Conservation (phyloP, 78 protist species). For the Dictyostelium citrinum region DNA sequence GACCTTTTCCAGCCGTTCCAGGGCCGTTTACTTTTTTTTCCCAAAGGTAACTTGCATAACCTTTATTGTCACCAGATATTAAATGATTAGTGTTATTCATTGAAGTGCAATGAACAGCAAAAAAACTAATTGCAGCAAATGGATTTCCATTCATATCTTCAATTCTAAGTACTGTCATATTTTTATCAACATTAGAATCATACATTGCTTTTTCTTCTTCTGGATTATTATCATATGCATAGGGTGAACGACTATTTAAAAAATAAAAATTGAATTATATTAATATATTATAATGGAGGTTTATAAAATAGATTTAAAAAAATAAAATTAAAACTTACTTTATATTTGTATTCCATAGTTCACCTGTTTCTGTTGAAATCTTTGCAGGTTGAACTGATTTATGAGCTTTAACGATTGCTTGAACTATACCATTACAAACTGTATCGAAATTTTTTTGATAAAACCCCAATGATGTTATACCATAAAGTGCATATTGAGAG, state of each 20-base stretch:
- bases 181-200: slow-evolving; percentile 66
- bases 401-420: slow-evolving; percentile 81
- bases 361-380: slow-evolving; percentile 13
- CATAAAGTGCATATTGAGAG: slow-evolving; percentile 78
- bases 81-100: slow-evolving; percentile 85
- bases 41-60: slow-evolving; percentile 82
- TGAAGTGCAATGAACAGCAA: slow-evolving; percentile 85
- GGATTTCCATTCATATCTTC: slow-evolving; percentile 71
- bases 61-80: slow-evolving; percentile 89
- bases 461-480: slow-evolving; percentile 84
- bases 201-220: slow-evolving; percentile 82
- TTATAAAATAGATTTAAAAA: too few relatives aligned
- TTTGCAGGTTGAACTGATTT: slow-evolving; percentile 40
- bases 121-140: slow-evolving; percentile 72
- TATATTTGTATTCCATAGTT: slow-evolving; percentile 71
- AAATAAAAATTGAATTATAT: too few relatives aligned
- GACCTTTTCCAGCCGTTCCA: slow-evolving; percentile 58
- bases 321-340: too few relatives aligned
- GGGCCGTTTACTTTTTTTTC: slow-evolving; percentile 63
- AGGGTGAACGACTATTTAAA: slow-evolving; percentile 88
- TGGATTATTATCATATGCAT: slow-evolving; percentile 83
- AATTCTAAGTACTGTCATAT: slow-evolving; percentile 73
- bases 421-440: slow-evolving; percentile 80
- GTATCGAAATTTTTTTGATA: slow-evolving; percentile 72
- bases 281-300: too few relatives aligned